A percentile compares a stretch with the other conserved stretches of the same genome.
Evolutionary conservation across 768 basidiomycete species (phyloP).

Genomic region (Trametes gibbosa): DNA sequence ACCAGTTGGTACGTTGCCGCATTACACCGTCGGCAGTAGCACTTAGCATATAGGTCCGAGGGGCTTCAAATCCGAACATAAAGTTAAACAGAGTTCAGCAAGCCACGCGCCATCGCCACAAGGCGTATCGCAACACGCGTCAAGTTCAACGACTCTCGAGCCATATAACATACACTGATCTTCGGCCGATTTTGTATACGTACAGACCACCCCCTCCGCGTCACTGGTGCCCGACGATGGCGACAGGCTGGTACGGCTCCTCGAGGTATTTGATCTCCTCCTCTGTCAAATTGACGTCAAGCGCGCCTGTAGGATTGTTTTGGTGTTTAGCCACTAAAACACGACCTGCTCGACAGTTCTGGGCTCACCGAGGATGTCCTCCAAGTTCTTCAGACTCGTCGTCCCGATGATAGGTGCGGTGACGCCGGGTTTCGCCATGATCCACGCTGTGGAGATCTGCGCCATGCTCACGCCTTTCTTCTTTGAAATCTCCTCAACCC

Average conservation of each 20-base stretch:
- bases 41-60: no score
- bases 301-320: background rate
- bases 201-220: background rate
- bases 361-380: constrained; percentile 36
- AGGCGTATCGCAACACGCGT: no score
- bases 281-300: constrained; percentile 14
- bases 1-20: no score
- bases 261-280: constrained; percentile 58
- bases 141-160: no score
- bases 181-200: no score
- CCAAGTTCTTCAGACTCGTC: constrained; percentile 37
- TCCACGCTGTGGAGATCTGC: constrained; percentile 40
- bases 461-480: constrained; percentile 40
- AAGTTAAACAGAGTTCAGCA: no score
- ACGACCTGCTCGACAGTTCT: no score
- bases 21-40: no score
- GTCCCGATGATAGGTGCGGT: constrained; percentile 43
- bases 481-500: constrained; percentile 41
- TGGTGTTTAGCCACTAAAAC: no score
- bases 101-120: no score
- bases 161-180: no score
- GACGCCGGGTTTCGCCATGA: constrained; percentile 27
- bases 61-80: no score
- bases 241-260: constrained; percentile 42
- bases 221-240: background rate